Evolutionary conservation across 495 filamentous ascomycete genomes (phyloP).

Genomic region (Penicillium waksmanii): DNA sequence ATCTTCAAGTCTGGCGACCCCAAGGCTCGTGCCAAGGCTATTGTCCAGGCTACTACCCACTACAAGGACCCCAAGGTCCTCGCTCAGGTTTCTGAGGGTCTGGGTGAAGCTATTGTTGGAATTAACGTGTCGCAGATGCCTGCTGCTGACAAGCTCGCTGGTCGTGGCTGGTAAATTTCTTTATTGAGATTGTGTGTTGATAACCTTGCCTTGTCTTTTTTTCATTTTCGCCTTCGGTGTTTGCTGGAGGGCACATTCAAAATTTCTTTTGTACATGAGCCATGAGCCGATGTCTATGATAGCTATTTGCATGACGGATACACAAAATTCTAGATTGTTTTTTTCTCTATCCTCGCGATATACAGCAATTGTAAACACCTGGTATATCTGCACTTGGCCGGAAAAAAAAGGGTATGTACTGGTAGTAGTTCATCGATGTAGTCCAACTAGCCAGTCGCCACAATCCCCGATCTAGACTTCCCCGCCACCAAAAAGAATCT

Average conservation of each 20-base stretch:
- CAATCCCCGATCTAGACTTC: not conserved
- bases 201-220: slow-evolving; percentile 10
- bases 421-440: no score
- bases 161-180: slow-evolving; percentile 75
- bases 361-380: no score
- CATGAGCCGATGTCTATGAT: slow-evolving; percentile 19
- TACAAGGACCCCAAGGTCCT: slow-evolving; percentile 84
- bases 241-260: slow-evolving; percentile 6
- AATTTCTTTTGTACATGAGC: slow-evolving; percentile 29
- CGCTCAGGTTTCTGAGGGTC: slow-evolving; percentile 81
- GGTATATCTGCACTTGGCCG: no score
- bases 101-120: slow-evolving; percentile 96
- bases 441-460: no score
- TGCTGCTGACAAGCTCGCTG: slow-evolving; percentile 79
- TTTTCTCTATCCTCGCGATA: not conserved
- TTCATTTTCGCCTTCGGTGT: slow-evolving; percentile 14
- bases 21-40: slow-evolving; percentile 82
- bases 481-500: not conserved
- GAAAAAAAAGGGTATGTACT: no score
- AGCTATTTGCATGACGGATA: slow-evolving; percentile 16
- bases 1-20: slow-evolving; percentile 98
- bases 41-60: slow-evolving; percentile 92
- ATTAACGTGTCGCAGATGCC: slow-evolving; percentile 78
- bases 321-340: slow-evolving; percentile 9
- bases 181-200: not conserved